Conservation (phyloP, 2,329 filamentous ascomycete species). For the Clonostachys rhizophaga region DNA sequence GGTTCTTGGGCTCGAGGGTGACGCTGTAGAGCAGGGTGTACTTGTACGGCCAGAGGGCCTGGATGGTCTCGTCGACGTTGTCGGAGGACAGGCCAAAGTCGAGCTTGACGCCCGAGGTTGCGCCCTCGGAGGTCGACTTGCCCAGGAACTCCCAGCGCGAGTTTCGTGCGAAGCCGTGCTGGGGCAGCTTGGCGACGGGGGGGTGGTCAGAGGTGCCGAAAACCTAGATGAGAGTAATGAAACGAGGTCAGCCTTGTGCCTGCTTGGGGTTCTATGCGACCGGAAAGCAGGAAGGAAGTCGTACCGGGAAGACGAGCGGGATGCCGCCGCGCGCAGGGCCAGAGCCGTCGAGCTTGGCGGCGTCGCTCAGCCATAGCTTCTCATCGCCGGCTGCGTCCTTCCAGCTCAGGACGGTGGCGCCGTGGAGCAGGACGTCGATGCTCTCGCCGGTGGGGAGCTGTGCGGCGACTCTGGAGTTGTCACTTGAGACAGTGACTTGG, state of each 20-base stretch:
- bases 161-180: conserved; percentile 92
- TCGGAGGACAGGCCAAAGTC: conserved; percentile 85
- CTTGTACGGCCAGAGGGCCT: conserved; percentile 75
- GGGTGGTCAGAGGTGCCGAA: conserved; percentile 80
- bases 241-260: not conserved
- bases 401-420: conserved; percentile 92
- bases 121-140: conserved; percentile 57
- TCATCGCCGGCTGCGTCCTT: conserved; percentile 75
- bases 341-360: conserved; percentile 75
- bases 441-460: conserved; percentile 81
- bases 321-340: conserved; percentile 91
- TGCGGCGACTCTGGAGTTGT: conserved; percentile 70
- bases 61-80: conserved; percentile 64
- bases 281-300: conserved; percentile 16
- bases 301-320: conserved; percentile 87
- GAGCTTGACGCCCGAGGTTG: conserved; percentile 71
- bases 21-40: conserved; percentile 95
- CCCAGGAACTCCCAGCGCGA: conserved; percentile 92
- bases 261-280: too few relatives aligned
- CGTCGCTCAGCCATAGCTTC: conserved; percentile 82
- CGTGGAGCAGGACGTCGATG: conserved; percentile 81
- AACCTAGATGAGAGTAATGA: conserved; percentile 43
- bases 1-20: conserved; percentile 67
- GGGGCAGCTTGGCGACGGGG: conserved; percentile 74
- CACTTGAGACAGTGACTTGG: conserved; percentile 69